Percentiles rank a stretch among this genome's conserved stretches.
Evolutionary conservation across 257 asterid species (phyloP).

Genomic region (Nicotiana knightiana): DNA sequence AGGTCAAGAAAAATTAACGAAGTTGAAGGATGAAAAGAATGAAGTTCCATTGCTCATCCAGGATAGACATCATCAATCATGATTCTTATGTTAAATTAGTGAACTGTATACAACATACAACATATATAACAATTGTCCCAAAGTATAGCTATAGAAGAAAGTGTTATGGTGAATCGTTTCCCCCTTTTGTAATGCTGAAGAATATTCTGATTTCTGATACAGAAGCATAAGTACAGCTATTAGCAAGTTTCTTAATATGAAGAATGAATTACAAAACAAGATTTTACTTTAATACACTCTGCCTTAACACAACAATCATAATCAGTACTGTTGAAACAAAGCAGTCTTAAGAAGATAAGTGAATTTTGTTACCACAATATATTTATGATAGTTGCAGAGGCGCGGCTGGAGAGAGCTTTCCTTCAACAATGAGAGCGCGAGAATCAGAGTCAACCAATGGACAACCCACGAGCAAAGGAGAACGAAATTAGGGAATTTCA

Average conservation of each 20-base stretch:
- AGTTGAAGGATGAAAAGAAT: not conserved
- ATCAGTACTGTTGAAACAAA: too few relatives aligned
- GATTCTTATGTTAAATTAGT: not conserved
- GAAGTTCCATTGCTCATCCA: not conserved
- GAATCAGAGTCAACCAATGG: too few relatives aligned
- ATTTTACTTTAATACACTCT: not conserved
- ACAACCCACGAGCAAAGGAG: too few relatives aligned
- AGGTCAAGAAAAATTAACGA: not conserved
- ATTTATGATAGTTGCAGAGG: too few relatives aligned
- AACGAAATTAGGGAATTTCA: too few relatives aligned
- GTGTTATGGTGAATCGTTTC: not conserved
- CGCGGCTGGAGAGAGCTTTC: too few relatives aligned
- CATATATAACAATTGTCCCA: not conserved
- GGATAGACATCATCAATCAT: not conserved
- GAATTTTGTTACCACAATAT: too few relatives aligned
- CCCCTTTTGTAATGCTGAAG: not conserved
- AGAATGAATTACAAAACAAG: not conserved
- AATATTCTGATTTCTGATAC: not conserved
- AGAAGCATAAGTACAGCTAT: not conserved
- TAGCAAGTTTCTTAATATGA: not conserved
- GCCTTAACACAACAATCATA: not conserved
- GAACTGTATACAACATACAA: not conserved
- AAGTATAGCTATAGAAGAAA: not conserved
- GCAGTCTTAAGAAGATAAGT: too few relatives aligned
- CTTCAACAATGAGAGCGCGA: too few relatives aligned